Percentiles rank a stretch among this genome's conserved stretches.
Evolutionary conservation across 352 stramenopile species (phyloP).

Genomic region (Phytopythium boreale): DNA sequence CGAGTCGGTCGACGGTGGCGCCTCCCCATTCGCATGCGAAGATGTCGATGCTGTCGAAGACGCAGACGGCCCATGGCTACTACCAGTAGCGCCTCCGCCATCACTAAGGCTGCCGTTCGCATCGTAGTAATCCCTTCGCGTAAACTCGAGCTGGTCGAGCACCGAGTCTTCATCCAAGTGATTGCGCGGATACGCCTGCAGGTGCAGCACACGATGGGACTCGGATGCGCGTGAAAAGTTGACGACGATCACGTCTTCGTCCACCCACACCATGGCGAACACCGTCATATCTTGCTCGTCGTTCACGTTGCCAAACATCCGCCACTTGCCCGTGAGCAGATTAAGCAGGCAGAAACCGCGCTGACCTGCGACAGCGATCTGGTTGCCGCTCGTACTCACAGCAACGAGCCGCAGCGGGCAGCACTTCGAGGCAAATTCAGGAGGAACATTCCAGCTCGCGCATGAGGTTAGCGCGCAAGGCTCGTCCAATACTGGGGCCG

Average conservation of each 20-base stretch:
- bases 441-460: constrained; percentile 53
- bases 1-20: not conserved
- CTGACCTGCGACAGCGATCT: constrained; percentile 69
- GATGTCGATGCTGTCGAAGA: constrained; percentile 8
- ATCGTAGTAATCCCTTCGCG: constrained; percentile 21
- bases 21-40: not conserved
- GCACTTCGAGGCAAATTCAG: constrained; percentile 57
- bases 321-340: constrained; percentile 64
- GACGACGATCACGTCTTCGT: constrained; percentile 61
- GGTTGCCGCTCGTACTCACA: constrained; percentile 47
- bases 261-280: constrained; percentile 60
- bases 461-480: constrained; percentile 60
- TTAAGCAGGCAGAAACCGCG: constrained; percentile 77
- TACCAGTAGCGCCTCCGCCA: not conserved
- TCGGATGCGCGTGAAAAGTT: constrained; percentile 61
- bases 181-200: constrained; percentile 73
- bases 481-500: constrained; percentile 50
- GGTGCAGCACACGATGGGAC: constrained; percentile 45
- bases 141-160: constrained; percentile 43
- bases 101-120: constrained; percentile 10
- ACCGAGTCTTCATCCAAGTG: constrained; percentile 69
- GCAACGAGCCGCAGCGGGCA: constrained; percentile 61
- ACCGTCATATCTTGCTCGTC: constrained; percentile 78
- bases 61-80: constrained; percentile 2
- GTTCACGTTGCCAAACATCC: constrained; percentile 83